phyloP scores from a whole-genome alignment of 768 basidiomycete genomes.

The Leccinum broughii region DNA sequence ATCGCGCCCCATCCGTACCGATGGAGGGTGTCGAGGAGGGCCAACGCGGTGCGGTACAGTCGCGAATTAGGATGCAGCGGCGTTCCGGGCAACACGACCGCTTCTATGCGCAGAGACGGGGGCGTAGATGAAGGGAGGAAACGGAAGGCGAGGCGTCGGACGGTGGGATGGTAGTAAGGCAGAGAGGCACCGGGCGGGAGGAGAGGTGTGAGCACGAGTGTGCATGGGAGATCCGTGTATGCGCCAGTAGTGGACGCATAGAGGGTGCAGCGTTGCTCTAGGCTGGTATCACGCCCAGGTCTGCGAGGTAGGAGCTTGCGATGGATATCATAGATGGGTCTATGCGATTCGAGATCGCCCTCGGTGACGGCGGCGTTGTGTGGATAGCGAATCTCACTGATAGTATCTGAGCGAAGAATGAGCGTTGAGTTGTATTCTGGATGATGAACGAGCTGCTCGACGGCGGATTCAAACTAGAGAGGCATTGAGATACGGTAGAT shows the following conservation, averaged over 20 bases:
- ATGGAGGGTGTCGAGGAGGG: slow-evolving; percentile 79
- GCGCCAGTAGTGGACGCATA: slow-evolving; percentile 40
- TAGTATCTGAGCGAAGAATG: slow-evolving; percentile 79
- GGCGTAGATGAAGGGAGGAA: slow-evolving; percentile 43
- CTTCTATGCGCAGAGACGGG: slow-evolving; percentile 26
- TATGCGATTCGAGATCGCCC: slow-evolving; percentile 36
- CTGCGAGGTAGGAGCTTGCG: slow-evolving; percentile 75
- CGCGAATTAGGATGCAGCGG: slow-evolving; percentile 57
- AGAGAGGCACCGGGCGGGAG: slow-evolving; percentile 44
- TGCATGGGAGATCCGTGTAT: slow-evolving; percentile 30
- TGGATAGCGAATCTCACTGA: slow-evolving; percentile 32
- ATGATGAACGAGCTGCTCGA: slow-evolving; percentile 76
- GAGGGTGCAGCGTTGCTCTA: slow-evolving; percentile 82
- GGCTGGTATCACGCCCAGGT: slow-evolving; percentile 68
- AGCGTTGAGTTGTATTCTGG: slow-evolving; percentile 93
- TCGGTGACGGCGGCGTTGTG: slow-evolving; percentile 33
- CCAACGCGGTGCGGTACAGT: slow-evolving; percentile 77
- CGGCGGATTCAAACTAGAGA: slow-evolving; percentile 67
- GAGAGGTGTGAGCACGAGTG: slow-evolving; percentile 63
- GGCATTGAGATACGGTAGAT: neutral
- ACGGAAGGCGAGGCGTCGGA: slow-evolving; percentile 79
- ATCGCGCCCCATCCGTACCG: slow-evolving; percentile 87
- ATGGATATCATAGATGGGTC: slow-evolving; percentile 53
- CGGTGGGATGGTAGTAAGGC: slow-evolving; percentile 91
- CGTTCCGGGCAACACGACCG: slow-evolving; percentile 40